phyloP scores from a whole-genome alignment of 2,329 filamentous ascomycete species.

The Trichoderma sp. region DNA sequence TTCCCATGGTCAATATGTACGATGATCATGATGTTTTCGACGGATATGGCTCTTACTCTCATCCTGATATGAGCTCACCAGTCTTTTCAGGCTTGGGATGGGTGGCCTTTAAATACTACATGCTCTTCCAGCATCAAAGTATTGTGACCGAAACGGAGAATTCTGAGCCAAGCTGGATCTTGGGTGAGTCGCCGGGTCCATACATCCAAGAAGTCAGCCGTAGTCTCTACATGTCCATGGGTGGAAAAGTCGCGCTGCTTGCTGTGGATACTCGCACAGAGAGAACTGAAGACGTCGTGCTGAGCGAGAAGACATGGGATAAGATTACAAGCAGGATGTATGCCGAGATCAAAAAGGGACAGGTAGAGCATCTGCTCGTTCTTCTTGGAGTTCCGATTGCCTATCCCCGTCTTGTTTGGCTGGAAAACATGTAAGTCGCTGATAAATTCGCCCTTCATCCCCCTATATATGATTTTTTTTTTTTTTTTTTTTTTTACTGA shows the following conservation, averaged over 20 bases:
- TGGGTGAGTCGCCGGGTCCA: slow-evolving; percentile 77
- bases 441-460: background rate
- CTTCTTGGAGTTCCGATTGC: slow-evolving; percentile 82
- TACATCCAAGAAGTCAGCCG: slow-evolving; percentile 87
- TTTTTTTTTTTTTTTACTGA: slow-evolving; percentile 39
- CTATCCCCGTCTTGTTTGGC: slow-evolving; percentile 73
- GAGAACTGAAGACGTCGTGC: slow-evolving; percentile 76
- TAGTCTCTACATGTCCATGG: slow-evolving; percentile 82
- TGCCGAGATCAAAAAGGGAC: slow-evolving; percentile 76
- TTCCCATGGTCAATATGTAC: slow-evolving; percentile 98
- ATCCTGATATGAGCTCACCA: slow-evolving; percentile 86
- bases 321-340: slow-evolving; percentile 84
- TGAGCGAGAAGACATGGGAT: slow-evolving; percentile 81
- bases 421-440: slow-evolving; percentile 65
- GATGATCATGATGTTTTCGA: slow-evolving; percentile 93
- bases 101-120: slow-evolving; percentile 96
- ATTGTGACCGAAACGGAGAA: slow-evolving; percentile 76
- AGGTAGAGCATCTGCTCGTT: slow-evolving; percentile 88
- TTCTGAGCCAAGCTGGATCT: slow-evolving; percentile 87
- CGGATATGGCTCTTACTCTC: slow-evolving; percentile 89
- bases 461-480: slow-evolving; percentile 30
- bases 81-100: slow-evolving; percentile 89
- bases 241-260: slow-evolving; percentile 75
- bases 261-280: slow-evolving; percentile 92
- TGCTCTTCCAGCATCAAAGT: slow-evolving; percentile 97